Conservation (phyloP, 306 rosid species). For the Quercus suber region DNA sequence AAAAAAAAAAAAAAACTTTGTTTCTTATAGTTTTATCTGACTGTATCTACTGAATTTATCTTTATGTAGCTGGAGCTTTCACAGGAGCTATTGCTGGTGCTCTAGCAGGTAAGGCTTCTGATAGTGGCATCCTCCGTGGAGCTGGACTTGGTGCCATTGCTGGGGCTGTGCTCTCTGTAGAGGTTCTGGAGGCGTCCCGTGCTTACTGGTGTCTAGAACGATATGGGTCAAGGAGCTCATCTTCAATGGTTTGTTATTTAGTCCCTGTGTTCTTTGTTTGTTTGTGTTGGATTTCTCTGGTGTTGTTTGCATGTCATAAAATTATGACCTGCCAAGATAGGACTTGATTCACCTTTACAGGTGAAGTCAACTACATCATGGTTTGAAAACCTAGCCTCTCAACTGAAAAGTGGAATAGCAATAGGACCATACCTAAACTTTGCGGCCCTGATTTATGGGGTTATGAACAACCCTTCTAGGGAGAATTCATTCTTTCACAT, state of each 20-base stretch:
- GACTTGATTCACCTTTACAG: neutral
- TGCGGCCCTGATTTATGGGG: neutral
- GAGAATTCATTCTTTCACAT: neutral
- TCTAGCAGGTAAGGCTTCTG: constrained; percentile 75
- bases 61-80: constrained; percentile 53
- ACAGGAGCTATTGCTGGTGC: constrained; percentile 78
- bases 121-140: constrained; percentile 66
- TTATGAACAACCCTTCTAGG: neutral
- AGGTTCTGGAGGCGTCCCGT: constrained; percentile 77
- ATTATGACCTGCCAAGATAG: constrained; percentile 2
- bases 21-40: constrained; percentile 8
- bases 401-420: neutral
- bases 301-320: constrained; percentile 6
- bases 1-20: too few relatives aligned
- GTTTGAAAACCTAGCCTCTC: neutral
- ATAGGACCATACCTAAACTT: neutral
- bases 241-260: constrained; percentile 54
- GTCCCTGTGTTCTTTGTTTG: neutral
- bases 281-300: constrained; percentile 9
- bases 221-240: constrained; percentile 54
- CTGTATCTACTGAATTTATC: neutral
- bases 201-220: constrained; percentile 67
- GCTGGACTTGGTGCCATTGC: constrained; percentile 76
- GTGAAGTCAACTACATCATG: neutral
- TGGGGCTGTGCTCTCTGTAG: constrained; percentile 71